Conservation (phyloP, 2,329 filamentous ascomycete species). For the Apiospora aurea region DNA sequence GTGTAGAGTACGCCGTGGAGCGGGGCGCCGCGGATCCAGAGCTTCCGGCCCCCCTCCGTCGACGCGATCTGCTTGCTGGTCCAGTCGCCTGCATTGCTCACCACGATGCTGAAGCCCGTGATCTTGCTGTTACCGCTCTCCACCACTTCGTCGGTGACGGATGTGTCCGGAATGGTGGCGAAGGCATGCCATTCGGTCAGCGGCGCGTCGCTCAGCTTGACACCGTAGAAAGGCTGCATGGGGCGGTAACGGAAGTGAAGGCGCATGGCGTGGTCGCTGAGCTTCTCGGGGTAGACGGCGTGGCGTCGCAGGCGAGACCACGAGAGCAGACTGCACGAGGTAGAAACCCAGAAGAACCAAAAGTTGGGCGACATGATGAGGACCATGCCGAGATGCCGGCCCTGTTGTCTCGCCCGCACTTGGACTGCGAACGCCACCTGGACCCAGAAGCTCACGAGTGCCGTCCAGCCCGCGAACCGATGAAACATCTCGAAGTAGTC, state of each 20-base stretch:
- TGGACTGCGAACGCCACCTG: slow-evolving; percentile 24
- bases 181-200: slow-evolving; percentile 69
- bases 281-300: slow-evolving; percentile 59
- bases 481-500: slow-evolving; percentile 64
- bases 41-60: slow-evolving; percentile 54
- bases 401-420: slow-evolving; percentile 43
- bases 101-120: slow-evolving; percentile 60
- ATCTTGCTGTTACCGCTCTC: not conserved
- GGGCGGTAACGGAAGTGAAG: slow-evolving; percentile 63
- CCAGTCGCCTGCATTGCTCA: slow-evolving; percentile 72
- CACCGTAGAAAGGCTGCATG: slow-evolving; percentile 55
- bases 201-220: slow-evolving; percentile 60
- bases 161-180: slow-evolving; percentile 61
- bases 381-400: slow-evolving; percentile 36
- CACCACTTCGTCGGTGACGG: not conserved
- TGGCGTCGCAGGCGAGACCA: slow-evolving; percentile 69
- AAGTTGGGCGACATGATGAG: slow-evolving; percentile 53
- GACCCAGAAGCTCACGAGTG: slow-evolving; percentile 58
- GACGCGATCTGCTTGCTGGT: slow-evolving; percentile 58
- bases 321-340: slow-evolving; percentile 63
- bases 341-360: slow-evolving; percentile 67
- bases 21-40: slow-evolving; percentile 68
- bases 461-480: slow-evolving; percentile 63
- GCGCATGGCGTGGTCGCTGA: slow-evolving; percentile 67
- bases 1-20: slow-evolving; percentile 66